phyloP scores from a whole-genome alignment of 75 land plant species.

The Cupressus sempervirens region DNA sequence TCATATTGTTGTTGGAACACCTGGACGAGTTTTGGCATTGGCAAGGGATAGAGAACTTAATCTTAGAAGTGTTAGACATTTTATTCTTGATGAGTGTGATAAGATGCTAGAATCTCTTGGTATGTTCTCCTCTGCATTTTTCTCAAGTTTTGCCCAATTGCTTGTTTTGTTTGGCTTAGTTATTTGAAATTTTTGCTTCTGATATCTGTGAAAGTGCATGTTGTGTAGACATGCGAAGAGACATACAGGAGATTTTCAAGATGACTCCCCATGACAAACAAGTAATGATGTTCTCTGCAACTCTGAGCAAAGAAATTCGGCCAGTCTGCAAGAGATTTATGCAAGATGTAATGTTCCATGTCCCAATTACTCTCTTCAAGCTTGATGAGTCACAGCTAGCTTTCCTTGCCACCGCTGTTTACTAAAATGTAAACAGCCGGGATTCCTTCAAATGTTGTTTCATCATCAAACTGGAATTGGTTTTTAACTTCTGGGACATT shows the following conservation, averaged over 20 bases:
- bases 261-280: slow-evolving; percentile 56
- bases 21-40: slow-evolving; percentile 37
- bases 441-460: background rate
- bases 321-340: slow-evolving; percentile 53
- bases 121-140: slow-evolving; percentile 15
- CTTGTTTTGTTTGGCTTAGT: background rate
- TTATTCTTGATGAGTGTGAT: slow-evolving; percentile 55
- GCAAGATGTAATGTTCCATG: slow-evolving; percentile 46
- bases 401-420: background rate
- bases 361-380: background rate
- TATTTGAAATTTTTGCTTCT: background rate
- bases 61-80: slow-evolving; percentile 46
- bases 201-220: slow-evolving; percentile 4
- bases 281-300: slow-evolving; percentile 59
- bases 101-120: slow-evolving; percentile 55
- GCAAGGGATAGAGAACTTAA: slow-evolving; percentile 46
- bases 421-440: background rate
- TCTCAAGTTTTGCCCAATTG: background rate
- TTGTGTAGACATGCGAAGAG: slow-evolving; percentile 46
- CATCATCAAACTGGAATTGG: background rate
- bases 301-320: slow-evolving; percentile 53
- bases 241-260: slow-evolving; percentile 52
- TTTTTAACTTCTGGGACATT: background rate
- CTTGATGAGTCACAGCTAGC: background rate
- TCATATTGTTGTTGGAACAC: slow-evolving; percentile 50